These are phyloP conservation scores for Phascolomyces articulosus DNA, from an alignment of 371 early-diverging fungal genomes.

Conservation along the genomic window DNA sequence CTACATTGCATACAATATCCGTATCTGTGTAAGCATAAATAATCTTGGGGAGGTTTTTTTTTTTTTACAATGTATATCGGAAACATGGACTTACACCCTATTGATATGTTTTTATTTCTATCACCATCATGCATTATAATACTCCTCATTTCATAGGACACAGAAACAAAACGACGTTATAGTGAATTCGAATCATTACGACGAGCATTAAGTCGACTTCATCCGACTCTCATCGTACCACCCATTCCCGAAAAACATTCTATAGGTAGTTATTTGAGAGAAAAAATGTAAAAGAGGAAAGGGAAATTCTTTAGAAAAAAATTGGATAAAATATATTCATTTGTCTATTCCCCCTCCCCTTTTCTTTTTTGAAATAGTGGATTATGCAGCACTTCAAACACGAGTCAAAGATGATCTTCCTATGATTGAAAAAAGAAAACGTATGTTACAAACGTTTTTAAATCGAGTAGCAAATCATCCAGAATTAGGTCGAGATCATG, in stretches of 20 bases:
- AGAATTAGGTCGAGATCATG: constrained; percentile 82
- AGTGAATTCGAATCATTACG: constrained; percentile 95
- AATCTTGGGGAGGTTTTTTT: too few species aligned
- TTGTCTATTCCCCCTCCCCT: too few species aligned
- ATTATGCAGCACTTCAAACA: constrained; percentile 83
- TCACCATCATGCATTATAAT: too few species aligned
- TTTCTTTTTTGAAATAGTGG: constrained; percentile 49
- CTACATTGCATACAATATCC: constrained; percentile 60
- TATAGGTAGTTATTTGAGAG: constrained; percentile 55
- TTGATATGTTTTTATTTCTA: too few species aligned
- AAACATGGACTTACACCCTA: too few species aligned
- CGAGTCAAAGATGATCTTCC: constrained; percentile 90
- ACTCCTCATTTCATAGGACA: constrained; percentile 25
- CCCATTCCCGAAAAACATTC: constrained; percentile 98
- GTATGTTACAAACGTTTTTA: constrained; percentile 93
- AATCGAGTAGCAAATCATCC: constrained; percentile 90
- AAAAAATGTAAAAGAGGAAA: too few species aligned
- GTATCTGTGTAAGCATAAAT: constrained; percentile 43
- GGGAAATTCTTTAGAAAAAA: too few species aligned
- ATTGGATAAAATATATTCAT: too few species aligned
- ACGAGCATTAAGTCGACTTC: constrained; percentile 71
- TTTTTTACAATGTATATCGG: too few species aligned
- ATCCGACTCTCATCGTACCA: constrained; percentile 90
- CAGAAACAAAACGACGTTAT: constrained; percentile 60
- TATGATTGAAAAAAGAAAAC: constrained; percentile 88